These are phyloP conservation scores for Amphicarpaea edgeworthii DNA, from an alignment of 306 rosid species.

Conservation along the genomic window DNA sequence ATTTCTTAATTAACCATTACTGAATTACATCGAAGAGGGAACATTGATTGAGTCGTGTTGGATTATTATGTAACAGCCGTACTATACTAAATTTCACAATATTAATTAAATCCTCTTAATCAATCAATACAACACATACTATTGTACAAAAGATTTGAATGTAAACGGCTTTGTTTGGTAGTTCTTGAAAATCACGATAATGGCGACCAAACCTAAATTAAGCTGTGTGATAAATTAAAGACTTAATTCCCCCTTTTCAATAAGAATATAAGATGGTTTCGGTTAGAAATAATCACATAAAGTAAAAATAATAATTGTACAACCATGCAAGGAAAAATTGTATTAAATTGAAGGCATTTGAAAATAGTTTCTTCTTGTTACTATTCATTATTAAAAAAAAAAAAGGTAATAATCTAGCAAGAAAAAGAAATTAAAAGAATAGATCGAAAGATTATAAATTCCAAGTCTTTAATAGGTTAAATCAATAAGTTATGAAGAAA, in stretches of 20 bases:
- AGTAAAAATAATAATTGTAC: background rate
- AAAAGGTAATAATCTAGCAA: background rate
- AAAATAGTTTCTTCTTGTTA: background rate
- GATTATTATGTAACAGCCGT: background rate
- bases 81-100: background rate
- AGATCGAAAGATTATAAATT: background rate
- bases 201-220: no score
- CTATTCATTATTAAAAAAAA: background rate
- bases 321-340: slow-evolving; percentile 2
- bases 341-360: background rate
- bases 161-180: no score
- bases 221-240: no score
- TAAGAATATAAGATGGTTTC: no score
- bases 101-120: background rate
- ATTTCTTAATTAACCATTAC: background rate
- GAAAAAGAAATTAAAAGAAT: background rate
- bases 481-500: slow-evolving; percentile 13
- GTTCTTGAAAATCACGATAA: no score
- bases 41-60: no score
- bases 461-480: background rate
- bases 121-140: background rate
- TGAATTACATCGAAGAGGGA: background rate
- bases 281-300: background rate
- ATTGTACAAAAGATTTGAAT: no score
- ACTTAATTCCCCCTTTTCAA: no score